A percentile compares a stretch with the other conserved stretches of the same genome.
Evolutionary conservation across 768 basidiomycete species (phyloP).

Genomic region (Tephrocybe sp.): DNA sequence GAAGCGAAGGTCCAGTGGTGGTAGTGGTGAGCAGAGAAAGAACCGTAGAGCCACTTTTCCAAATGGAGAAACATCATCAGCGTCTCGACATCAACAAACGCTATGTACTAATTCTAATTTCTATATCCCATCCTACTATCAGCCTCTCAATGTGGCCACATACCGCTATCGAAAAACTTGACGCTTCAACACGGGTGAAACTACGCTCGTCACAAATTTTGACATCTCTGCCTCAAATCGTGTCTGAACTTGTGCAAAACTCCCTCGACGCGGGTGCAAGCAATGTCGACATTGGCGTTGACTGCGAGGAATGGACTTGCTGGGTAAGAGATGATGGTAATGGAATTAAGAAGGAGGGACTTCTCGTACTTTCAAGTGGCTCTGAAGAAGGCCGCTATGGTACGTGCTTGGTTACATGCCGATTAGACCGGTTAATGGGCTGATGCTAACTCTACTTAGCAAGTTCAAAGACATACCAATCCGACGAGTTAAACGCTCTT

Average conservation of each 20-base stretch:
- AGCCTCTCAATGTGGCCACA: background rate
- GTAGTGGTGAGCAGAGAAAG: too few relatives aligned
- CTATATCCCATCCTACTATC: background rate
- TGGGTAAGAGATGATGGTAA: slow-evolving; percentile 84
- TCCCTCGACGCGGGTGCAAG: slow-evolving; percentile 77
- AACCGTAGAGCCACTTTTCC: too few relatives aligned
- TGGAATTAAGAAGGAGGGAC: slow-evolving; percentile 65
- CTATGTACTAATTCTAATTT: too few relatives aligned
- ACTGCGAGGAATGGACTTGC: slow-evolving; percentile 76
- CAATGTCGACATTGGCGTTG: slow-evolving; percentile 67
- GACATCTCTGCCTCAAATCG: slow-evolving; percentile 74
- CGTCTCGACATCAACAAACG: too few relatives aligned
- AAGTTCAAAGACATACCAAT: slow-evolving; percentile 68
- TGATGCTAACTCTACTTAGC: slow-evolving; percentile 35
- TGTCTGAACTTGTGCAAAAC: slow-evolving; percentile 89
- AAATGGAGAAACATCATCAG: too few relatives aligned
- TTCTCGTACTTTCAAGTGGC: slow-evolving; percentile 51
- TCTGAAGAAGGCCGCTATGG: slow-evolving; percentile 63
- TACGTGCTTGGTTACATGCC: slow-evolving; percentile 31
- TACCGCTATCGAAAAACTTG: slow-evolving; percentile 43
- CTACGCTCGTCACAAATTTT: slow-evolving; percentile 84
- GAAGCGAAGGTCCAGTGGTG: too few relatives aligned
- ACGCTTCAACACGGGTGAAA: slow-evolving; percentile 59
- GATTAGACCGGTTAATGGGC: background rate
- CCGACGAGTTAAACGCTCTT: slow-evolving; percentile 45